Percentiles rank a stretch among this genome's conserved stretches.
These are phyloP conservation scores for Gossypium longicalyx DNA, from an alignment of 345 rosid genomes.

Conservation along the genomic window DNA sequence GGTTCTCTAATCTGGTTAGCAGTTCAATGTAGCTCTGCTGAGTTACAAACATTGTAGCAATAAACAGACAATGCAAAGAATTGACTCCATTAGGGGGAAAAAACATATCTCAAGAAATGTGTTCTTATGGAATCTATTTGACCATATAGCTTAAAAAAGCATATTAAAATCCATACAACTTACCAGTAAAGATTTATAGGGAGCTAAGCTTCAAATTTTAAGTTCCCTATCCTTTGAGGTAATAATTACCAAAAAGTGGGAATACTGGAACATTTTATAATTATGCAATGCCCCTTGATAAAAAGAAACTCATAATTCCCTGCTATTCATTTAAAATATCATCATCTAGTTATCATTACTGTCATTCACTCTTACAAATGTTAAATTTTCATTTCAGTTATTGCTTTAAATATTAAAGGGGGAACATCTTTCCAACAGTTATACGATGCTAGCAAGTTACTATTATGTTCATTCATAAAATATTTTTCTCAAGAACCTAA, in stretches of 20 bases:
- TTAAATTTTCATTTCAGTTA: neutral
- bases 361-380: neutral
- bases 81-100: neutral
- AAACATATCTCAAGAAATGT: neutral
- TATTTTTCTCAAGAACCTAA: neutral
- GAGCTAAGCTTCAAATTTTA: neutral
- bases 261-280: neutral
- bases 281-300: neutral
- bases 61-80: neutral
- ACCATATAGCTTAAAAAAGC: neutral
- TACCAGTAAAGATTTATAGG: neutral
- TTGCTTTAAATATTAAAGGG: neutral
- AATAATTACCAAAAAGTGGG: neutral
- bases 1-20: neutral
- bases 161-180: neutral
- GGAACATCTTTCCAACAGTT: neutral
- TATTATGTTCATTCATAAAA: conserved; percentile 2
- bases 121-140: neutral
- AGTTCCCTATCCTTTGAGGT: neutral
- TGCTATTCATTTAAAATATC: neutral
- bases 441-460: neutral
- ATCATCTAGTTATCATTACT: neutral
- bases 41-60: neutral
- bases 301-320: neutral
- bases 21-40: neutral